Evolutionary conservation across 2,329 filamentous ascomycete species (phyloP), one percentile per base, ranked within the genome.

Genomic region (Myriosclerotinia curreyana): DNA sequence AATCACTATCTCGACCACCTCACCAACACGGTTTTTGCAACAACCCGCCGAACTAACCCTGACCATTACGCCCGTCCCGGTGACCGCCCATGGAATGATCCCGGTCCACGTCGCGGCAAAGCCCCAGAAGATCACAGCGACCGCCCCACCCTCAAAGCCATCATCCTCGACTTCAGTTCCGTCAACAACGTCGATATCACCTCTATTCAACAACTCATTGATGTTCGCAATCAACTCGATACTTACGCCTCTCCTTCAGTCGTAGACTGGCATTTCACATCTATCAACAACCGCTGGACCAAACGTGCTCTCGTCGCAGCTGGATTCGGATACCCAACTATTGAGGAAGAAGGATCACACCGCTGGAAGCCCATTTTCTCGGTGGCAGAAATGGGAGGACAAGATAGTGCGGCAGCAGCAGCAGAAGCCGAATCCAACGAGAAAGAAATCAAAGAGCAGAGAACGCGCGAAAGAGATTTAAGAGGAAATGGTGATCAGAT

Each of bases 181-280:
- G 93, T 98, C 69, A 96, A 97, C 78, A 92, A 96, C 69, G 88
- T 97, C 65, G 95, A 98, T 73, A 86, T 96, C 65, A 97, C 95
- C 0, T 96, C 92, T 0, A 85, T 97, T 2, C 95, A 98, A 77
- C 88, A 92, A 71, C 81, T 98, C 48, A 96, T 98, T 72, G 95
- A 98, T 72, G 89, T 97, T 0, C 91, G 94, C 72, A 96, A 96
- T 76, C 93, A 97, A 74, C 86, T 98, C 34, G 94, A 97, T 75
- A 83, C 86, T 25, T 96, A 96, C 74, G 85, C 92, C 0, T 77
- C 88, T 0, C 94, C 94, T 0, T 86, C 92, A 25, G 81, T 83
- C 2, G 93, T 98, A 5, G 92, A 97, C 75, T 98, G 94, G 93
- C 95, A 98, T 77, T 88, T 98, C 68, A 91, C 93, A n/a, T 89